Percentiles rank a stretch among this genome's conserved stretches.
phyloP scores from a whole-genome alignment of 2,329 filamentous ascomycete species.

The Botryosphaeria dothidea region DNA sequence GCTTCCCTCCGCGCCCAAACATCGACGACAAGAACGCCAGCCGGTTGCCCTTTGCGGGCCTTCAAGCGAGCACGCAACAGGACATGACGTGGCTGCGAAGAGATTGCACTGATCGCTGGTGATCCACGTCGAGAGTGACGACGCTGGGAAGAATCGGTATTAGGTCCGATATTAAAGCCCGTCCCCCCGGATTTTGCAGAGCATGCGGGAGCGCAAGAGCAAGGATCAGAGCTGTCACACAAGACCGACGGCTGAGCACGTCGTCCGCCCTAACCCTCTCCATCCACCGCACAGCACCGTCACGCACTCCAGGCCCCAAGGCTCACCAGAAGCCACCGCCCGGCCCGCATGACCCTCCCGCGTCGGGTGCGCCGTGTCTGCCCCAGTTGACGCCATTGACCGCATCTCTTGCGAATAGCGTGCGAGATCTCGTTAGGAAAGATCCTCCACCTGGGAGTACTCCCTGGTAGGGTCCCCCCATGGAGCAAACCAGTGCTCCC shows the following conservation, averaged over 20 bases:
- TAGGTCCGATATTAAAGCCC: conserved; percentile 9
- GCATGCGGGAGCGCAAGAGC: conserved; percentile 4
- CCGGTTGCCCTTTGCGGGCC: not conserved
- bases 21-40: not conserved
- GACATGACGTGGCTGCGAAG: conserved; percentile 6
- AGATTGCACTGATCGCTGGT: conserved; percentile 9
- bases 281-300: not conserved
- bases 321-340: not conserved
- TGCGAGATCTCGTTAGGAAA: conserved; percentile 4
- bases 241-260: conserved; percentile 15
- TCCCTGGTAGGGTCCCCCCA: conserved; percentile 3
- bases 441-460: not conserved
- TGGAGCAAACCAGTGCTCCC: not conserved
- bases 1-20: not conserved
- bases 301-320: not conserved
- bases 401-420: conserved; percentile 14
- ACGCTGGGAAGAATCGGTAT: conserved; percentile 3
- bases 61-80: conserved; percentile 5
- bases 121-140: not conserved
- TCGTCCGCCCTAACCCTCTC: conserved; percentile 10
- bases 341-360: conserved; percentile 10
- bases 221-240: not conserved
- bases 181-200: not conserved
- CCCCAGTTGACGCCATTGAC: conserved; percentile 15
- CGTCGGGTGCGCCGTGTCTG: not conserved